Base-by-base conservation (phyloP, 1,139 yeast genomes). In the Saccharomycopsis crataegensis region DNA sequence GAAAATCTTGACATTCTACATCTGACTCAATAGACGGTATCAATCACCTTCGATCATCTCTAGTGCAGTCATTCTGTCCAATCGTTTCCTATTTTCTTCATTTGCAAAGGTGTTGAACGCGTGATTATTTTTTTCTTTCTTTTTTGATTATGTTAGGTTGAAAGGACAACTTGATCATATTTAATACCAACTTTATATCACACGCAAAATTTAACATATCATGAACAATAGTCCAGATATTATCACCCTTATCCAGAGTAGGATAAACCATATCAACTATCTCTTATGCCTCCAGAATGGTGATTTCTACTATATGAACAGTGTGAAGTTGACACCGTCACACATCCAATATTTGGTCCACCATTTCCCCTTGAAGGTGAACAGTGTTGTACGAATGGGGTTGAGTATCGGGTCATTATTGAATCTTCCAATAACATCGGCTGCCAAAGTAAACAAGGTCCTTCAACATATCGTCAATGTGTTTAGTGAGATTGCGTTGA, bases 301-400 rank as follows among this genome's bases (percentile, higher is more conserved):
- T n/a, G 55, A 50, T 28, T 37, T 40, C 8, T 50, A 42, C 22
- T 53, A 50, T 36, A 45, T 53, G 51, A 53, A 53, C 41, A 28
- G 40, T 16, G 43, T 53, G 11, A 9, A 17, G 38, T 22, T 53
- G 7, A 32, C 41, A 5, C 22, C 41, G 14, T 9, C 12, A 6
- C 46, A 51, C 14, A 32, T 51, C 8, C 16, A 28, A 11, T 41
- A 34, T 34, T 37, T 51, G 12, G 50, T 47, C 38, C 42, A n/a
- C 7, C n/a, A 46, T 11, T 47, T 51, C 51, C 54, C 54, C 5
- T 22, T 51, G 14, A 51, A 45, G 17, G 44, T 37, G 7, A 16
- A 40, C 38, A 32, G 32, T 6, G 11, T 51, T 6, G 33, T 51
- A 8, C 17, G 54, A 12, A 16, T 51, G 9, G 54, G 54, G 11